phyloP scores from a whole-genome alignment of 1,284 basidiomycete species.

The Ceraceosorus guamensis region DNA sequence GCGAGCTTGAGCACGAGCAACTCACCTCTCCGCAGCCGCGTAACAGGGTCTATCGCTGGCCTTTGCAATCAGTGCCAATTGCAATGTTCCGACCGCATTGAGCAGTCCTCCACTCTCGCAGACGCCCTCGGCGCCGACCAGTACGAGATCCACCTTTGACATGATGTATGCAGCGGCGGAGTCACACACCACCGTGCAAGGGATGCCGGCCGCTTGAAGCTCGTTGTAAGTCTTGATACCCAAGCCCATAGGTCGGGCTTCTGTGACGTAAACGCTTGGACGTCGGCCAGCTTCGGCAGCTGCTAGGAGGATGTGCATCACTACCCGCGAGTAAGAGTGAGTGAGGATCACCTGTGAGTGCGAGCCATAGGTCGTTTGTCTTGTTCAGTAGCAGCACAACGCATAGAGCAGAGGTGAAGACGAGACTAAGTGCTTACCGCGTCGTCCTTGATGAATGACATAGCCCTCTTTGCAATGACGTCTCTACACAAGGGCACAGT shows the following conservation, averaged over 20 bases:
- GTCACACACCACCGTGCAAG: conserved; percentile 89
- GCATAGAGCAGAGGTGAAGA: too few relatives aligned
- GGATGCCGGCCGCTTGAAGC: conserved; percentile 66
- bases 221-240: conserved; percentile 37
- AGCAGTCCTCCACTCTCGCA: conserved; percentile 66
- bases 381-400: too few relatives aligned
- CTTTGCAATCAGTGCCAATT: conserved; percentile 92
- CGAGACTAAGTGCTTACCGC: too few relatives aligned
- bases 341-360: too few relatives aligned
- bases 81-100: conserved; percentile 80
- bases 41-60: conserved; percentile 92
- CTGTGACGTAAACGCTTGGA: conserved; percentile 94
- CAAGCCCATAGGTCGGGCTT: conserved; percentile 76
- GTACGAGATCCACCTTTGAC: conserved; percentile 86
- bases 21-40: conserved; percentile 69
- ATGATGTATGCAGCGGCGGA: conserved; percentile 94
- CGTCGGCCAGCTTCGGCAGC: conserved; percentile 69
- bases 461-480: conserved; percentile 80
- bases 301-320: conserved; percentile 81
- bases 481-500: conserved; percentile 60
- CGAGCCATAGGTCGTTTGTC: too few relatives aligned
- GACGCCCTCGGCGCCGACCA: conserved; percentile 94
- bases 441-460: conserved; percentile 89
- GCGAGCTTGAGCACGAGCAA: neutral
- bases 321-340: conserved; percentile 90